phyloP scores from a whole-genome alignment of 2,329 filamentous ascomycete genomes.

The Shiraia sp. region DNA sequence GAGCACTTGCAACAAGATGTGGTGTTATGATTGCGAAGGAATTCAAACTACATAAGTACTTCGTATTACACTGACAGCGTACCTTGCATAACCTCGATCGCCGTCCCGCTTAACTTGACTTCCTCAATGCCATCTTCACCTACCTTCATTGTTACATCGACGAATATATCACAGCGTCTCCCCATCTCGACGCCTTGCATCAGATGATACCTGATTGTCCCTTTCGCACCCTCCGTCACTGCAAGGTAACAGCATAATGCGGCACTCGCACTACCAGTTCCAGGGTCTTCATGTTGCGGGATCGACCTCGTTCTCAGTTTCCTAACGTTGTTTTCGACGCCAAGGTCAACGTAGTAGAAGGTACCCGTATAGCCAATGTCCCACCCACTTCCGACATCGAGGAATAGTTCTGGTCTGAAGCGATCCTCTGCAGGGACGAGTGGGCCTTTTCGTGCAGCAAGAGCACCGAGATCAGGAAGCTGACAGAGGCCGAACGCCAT shows the following conservation, averaged over 20 bases:
- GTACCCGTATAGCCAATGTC: conserved; percentile 54
- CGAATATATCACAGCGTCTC: conserved; percentile 51
- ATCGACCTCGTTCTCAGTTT: conserved; percentile 64
- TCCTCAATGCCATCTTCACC: conserved; percentile 39
- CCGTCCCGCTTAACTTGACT: conserved; percentile 46
- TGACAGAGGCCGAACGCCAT: conserved; percentile 70
- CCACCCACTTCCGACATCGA: conserved; percentile 49
- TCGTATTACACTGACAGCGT: conserved; percentile 4
- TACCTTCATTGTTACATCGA: conserved; percentile 47
- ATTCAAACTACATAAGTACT: too few species aligned
- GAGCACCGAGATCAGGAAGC: conserved; percentile 60
- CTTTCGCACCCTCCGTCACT: conserved; percentile 23
- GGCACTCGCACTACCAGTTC: conserved; percentile 54
- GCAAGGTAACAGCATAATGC: conserved; percentile 48
- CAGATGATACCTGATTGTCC: conserved; percentile 37
- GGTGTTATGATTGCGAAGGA: too few species aligned
- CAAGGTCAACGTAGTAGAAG: conserved; percentile 60
- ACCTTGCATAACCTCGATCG: conserved; percentile 45
- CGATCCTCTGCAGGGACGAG: conserved; percentile 49
- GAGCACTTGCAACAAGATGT: too few species aligned
- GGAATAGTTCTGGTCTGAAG: conserved; percentile 29
- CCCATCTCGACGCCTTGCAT: conserved; percentile 57
- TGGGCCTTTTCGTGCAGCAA: conserved; percentile 12
- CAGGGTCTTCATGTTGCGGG: conserved; percentile 51
- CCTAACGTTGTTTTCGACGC: conserved; percentile 24